Evolutionary conservation across 2,329 filamentous ascomycete genomes (phyloP), one percentile per base, ranked within the genome.

Genomic region (Claviceps quebecensis): DNA sequence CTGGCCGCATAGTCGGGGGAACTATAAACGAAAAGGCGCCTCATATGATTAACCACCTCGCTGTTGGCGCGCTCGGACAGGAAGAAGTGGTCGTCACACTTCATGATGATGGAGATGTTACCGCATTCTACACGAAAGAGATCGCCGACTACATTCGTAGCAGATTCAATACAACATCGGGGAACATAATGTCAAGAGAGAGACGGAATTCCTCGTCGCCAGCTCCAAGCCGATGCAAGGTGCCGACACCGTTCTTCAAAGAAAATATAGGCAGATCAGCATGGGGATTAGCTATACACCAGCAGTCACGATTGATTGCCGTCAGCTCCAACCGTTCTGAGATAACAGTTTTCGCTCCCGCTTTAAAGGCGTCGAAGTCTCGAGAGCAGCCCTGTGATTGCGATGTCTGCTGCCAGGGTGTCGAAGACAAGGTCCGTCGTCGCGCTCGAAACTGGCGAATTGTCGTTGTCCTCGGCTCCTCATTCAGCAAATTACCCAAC

Each of bases 261-360:
- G 78, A 85, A 39, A 89, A 86, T 61, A 88, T 95, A 2, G 78
- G 79, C 1, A 70, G 68, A 23, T 91, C 87, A 54, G 91, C 90
- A 2, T 98, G 93, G 93, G 93, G 91, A 0, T 67, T 95, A 47
- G 84, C 88, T 7, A 76, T 95, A 11, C 91, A 97, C 64, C 76
- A 80, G 55, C 71, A 82, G 55, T 87, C 87, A n/a, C 81, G 90
- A 0, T 71, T 96, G 55, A 84, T 98, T 55, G 93, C 91, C 0
- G 83, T 94, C 41, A 87, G 86, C 58, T 82, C 86, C 0, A 97
- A 98, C 63, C 77, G 75, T 4, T 61, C 63, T 48, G 74, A 77
- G 55, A 66, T 77, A 5, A 74, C 70, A 0, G 71, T 81, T 1
- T 80, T 80, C 57, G 74, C 73, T 1, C 70, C 73, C 56, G 72